Base-by-base conservation (phyloP, 345 rosid genomes). In the Hevea brasiliensis region DNA sequence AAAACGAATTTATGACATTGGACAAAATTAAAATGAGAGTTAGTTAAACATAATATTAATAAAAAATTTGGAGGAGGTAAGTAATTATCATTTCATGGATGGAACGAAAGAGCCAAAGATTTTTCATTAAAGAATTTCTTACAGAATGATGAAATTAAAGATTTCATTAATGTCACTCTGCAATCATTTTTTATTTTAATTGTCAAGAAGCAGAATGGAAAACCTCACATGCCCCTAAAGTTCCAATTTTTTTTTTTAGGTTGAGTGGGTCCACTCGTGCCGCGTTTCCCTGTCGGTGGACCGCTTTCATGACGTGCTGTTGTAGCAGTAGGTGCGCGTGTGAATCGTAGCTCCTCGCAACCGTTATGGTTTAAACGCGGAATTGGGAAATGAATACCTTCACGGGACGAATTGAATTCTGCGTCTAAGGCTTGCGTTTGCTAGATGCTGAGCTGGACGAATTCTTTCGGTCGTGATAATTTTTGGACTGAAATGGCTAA, bases 201-300 rank as follows among this genome's bases (percentile, higher is more conserved):
- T 6, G 6, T 11, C 14, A 21, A 20, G 11, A 24, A 6, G n/a
- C n/a, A n/a, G n/a, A n/a, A n/a, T n/a, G n/a, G 37, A 17, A 27
- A 3, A 8, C 21, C n/a, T 18, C 65, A 58, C 65, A 58, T 70
- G 74, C 44, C n/a, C n/a, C n/a, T n/a, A n/a, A n/a, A n/a, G 37
- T 11, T 44, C 1, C 9, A 0, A 44, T 13, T 11, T 37, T 7
- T 44, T 44, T n/a, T 23, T 29, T 48, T 26, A 1, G 35, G 37
- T 15, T 14, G 1, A 40, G 7, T 21, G 75, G 83, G 84, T 40
- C 72, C 79, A 50, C 1, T 8, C 0, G 0, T 35, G 51, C 72
- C 77, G 80, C 80, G 82, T 72, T 60, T 14, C 32, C 27, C 15
- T 63, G 79, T 82, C 85, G 84, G 85, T 80, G 79, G 29, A 17